A percentile compares a stretch with the other conserved stretches of the same genome.
Conservation (phyloP, 2,329 filamentous ascomycete species). For the Orbilia brochopaga region DNA sequence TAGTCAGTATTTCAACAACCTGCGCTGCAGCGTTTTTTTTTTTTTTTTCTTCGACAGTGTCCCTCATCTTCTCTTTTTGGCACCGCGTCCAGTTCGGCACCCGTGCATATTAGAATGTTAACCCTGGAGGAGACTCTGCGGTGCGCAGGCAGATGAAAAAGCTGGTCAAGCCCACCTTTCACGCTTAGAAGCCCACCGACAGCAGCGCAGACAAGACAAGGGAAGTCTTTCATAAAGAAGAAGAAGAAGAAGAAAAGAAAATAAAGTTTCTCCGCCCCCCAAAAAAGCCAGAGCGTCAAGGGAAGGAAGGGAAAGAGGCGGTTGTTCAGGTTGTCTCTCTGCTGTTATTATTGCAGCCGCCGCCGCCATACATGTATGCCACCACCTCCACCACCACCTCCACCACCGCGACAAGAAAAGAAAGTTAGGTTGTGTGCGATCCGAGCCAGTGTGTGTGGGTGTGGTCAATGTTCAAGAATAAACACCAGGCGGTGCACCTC, state of each 20-base stretch:
- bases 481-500: constrained; percentile 50
- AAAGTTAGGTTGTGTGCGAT: constrained; percentile 13
- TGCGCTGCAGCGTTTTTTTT: constrained; percentile 45
- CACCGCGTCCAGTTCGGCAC: constrained; percentile 47
- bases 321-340: constrained; percentile 26
- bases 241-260: constrained; percentile 31
- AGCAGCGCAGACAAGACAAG: too few species aligned
- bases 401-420: constrained; percentile 18
- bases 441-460: constrained; percentile 2
- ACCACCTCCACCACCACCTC: constrained; percentile 40
- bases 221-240: too few species aligned
- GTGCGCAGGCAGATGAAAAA: constrained; percentile 50
- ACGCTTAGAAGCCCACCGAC: constrained; percentile 21
- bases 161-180: constrained; percentile 49
- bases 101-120: constrained; percentile 43
- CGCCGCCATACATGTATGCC: constrained; percentile 46
- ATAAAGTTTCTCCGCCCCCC: constrained; percentile 46
- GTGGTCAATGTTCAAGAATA: constrained; percentile 36
- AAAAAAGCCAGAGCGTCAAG: constrained; percentile 26
- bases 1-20: constrained; percentile 48
- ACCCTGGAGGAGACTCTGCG: constrained; percentile 44
- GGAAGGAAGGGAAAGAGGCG: constrained; percentile 35
- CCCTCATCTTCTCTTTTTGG: constrained; percentile 51
- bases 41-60: too few species aligned
- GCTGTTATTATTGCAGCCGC: constrained; percentile 42